phyloP scores from a whole-genome alignment of 345 rosid genomes.

The Salix arbutifolia region DNA sequence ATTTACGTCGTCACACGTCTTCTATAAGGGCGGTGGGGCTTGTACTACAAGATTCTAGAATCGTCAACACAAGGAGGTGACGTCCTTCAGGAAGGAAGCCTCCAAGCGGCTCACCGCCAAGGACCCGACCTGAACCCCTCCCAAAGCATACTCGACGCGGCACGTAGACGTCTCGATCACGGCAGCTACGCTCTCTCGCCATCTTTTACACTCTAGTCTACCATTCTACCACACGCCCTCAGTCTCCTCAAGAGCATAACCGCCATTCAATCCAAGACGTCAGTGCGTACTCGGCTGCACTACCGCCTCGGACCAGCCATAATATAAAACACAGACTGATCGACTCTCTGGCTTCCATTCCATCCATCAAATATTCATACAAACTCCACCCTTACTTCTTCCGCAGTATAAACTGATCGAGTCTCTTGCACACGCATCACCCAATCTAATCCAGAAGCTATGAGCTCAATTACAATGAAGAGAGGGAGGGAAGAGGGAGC shows the following conservation, averaged over 20 bases:
- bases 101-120: background rate
- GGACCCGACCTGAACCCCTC: background rate
- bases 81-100: background rate
- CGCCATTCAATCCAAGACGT: conserved; percentile 16
- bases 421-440: background rate
- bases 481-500: conserved; percentile 37
- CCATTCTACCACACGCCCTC: background rate
- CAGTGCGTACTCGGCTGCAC: background rate
- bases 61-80: background rate
- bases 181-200: conserved; percentile 10
- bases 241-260: conserved; percentile 22
- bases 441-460: background rate
- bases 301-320: background rate
- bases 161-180: conserved; percentile 18
- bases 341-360: background rate
- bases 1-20: background rate
- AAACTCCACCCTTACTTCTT: background rate
- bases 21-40: background rate
- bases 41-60: conserved; percentile 7
- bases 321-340: background rate
- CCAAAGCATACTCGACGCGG: conserved; percentile 26
- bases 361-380: background rate
- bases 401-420: background rate
- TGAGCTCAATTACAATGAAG: conserved; percentile 29
- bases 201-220: background rate